Percentiles rank a stretch among this genome's conserved stretches.
phyloP scores from a whole-genome alignment of 305 asterid genomes.

The Plantago coronopus region DNA sequence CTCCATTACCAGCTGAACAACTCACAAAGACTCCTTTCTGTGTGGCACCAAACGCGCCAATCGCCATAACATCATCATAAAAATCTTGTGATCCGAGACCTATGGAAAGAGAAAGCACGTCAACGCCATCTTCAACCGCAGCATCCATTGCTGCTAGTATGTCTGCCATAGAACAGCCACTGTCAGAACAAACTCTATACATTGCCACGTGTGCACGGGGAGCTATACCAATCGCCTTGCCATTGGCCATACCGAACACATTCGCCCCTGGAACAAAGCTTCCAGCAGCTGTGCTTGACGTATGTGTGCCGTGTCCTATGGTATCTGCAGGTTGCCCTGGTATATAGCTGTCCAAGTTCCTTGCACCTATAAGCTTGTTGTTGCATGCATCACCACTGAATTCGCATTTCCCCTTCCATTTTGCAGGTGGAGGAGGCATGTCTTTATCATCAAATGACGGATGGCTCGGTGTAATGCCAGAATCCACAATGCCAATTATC shows the following conservation, averaged over 20 bases:
- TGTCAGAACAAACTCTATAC: conserved; percentile 28
- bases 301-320: conserved; percentile 45
- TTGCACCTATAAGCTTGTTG: conserved; percentile 51
- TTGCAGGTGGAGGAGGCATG: conserved; percentile 42
- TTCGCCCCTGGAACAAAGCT: conserved; percentile 29
- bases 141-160: conserved; percentile 30
- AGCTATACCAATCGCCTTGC: conserved; percentile 39
- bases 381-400: conserved; percentile 32
- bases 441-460: conserved; percentile 43
- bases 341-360: conserved; percentile 14
- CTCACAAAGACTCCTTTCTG: conserved; percentile 48
- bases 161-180: conserved; percentile 18
- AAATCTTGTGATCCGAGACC: conserved; percentile 30
- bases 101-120: conserved; percentile 31
- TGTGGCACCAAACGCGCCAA: conserved; percentile 48
- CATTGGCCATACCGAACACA: conserved; percentile 38
- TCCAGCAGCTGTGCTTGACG: conserved; percentile 44
- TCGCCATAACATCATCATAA: conserved; percentile 34
- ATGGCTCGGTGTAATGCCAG: conserved; percentile 44
- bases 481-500: conserved; percentile 48
- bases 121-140: conserved; percentile 35
- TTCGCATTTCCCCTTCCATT: conserved; percentile 56
- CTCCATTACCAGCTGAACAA: conserved; percentile 41
- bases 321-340: conserved; percentile 26
- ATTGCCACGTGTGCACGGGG: conserved; percentile 46